Conservation (phyloP, 257 asterid species). For the Nicotiana otophora region DNA sequence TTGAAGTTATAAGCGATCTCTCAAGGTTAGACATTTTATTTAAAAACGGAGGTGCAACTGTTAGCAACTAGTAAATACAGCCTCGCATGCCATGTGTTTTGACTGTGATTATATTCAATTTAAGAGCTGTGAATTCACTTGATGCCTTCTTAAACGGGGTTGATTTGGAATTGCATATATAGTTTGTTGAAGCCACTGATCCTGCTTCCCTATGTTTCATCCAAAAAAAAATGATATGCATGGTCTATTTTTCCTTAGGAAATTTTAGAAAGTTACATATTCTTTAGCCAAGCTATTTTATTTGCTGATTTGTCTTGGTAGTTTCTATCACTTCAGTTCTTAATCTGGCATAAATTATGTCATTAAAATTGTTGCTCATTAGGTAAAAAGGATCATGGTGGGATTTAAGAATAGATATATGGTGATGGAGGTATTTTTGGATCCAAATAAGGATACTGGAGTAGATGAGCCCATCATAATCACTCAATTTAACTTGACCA, state of each 20-base stretch:
- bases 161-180: neutral
- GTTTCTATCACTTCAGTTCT: neutral
- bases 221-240: neutral
- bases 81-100: neutral
- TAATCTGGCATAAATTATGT: neutral
- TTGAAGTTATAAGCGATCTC: neutral
- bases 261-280: neutral
- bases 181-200: neutral
- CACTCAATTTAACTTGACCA: slow-evolving; percentile 55
- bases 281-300: neutral
- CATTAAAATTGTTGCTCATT: neutral
- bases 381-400: slow-evolving; percentile 55
- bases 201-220: neutral
- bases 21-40: neutral
- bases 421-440: slow-evolving; percentile 79
- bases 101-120: neutral
- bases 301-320: neutral
- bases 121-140: neutral
- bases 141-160: neutral
- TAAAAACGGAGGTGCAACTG: neutral
- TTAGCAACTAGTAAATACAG: neutral
- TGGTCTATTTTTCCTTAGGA: neutral
- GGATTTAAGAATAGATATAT: slow-evolving; percentile 85
- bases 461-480: slow-evolving; percentile 65
- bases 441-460: slow-evolving; percentile 57